Percentiles rank a stretch among this genome's conserved stretches.
Conservation (phyloP, 2,329 filamentous ascomycete species). For the Bisporella sp. region DNA sequence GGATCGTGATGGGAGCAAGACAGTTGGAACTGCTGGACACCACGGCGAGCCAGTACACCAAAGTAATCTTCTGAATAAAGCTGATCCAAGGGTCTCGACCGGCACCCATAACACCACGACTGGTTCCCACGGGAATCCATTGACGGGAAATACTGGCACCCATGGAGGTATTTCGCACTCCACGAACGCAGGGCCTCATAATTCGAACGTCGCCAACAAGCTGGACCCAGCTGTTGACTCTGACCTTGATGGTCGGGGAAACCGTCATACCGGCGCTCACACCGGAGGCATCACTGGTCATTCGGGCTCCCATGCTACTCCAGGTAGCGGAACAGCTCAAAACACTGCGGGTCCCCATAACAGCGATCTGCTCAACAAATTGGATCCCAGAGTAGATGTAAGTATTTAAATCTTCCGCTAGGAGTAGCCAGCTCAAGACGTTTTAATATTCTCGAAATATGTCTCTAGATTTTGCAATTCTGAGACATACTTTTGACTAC, state of each 20-base stretch:
- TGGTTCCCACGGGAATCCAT: too few relatives aligned
- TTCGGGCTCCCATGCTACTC: slow-evolving; percentile 23
- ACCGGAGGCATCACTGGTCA: slow-evolving; percentile 24
- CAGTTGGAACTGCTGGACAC: too few relatives aligned
- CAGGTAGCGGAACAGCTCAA: slow-evolving; percentile 29
- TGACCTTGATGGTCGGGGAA: slow-evolving; percentile 37
- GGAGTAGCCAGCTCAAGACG: too few relatives aligned
- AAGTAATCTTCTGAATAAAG: too few relatives aligned
- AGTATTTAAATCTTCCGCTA: too few relatives aligned
- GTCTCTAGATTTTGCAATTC: too few relatives aligned
- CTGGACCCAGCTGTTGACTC: slow-evolving; percentile 46
- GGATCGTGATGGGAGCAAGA: too few relatives aligned
- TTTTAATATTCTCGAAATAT: too few relatives aligned
- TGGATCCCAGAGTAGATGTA: neutral
- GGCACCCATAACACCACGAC: too few relatives aligned
- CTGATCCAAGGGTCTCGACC: too few relatives aligned
- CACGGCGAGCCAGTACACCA: too few relatives aligned
- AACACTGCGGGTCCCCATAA: slow-evolving; percentile 46
- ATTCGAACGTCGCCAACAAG: slow-evolving; percentile 34
- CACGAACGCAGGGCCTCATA: slow-evolving; percentile 31
- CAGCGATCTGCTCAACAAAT: slow-evolving; percentile 46
- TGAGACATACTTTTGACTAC: too few relatives aligned
- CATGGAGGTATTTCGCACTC: slow-evolving; percentile 20
- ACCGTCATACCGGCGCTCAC: slow-evolving; percentile 21
- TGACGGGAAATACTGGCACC: slow-evolving; percentile 2